Evolutionary conservation across 805 yeast species (phyloP).

Genomic region (Wickerhamiella occidentalis): DNA sequence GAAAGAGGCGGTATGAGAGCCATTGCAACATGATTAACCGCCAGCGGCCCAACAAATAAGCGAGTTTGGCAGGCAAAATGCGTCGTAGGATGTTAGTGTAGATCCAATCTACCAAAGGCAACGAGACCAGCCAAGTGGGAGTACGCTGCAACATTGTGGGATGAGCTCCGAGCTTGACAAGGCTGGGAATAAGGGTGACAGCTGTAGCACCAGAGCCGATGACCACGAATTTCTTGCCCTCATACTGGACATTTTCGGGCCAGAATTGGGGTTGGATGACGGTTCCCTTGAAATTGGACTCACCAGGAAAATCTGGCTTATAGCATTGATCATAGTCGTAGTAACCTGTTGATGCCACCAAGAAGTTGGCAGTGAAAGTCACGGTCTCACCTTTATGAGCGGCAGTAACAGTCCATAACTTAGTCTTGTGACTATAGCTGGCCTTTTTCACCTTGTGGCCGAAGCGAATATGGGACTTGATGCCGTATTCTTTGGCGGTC

Average conservation of each 20-base stretch:
- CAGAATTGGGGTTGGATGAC: constrained; percentile 10
- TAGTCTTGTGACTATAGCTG: not conserved
- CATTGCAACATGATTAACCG: constrained; percentile 5
- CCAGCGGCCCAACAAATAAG: constrained; percentile 7
- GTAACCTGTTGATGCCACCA: constrained; percentile 6
- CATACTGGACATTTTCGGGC: constrained; percentile 6
- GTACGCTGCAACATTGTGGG: constrained; percentile 12
- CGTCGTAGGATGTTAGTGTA: not conserved
- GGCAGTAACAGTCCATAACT: constrained; percentile 2
- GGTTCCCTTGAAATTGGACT: constrained; percentile 12
- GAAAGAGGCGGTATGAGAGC: constrained; percentile 4
- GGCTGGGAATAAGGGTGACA: constrained; percentile 8
- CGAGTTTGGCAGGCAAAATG: constrained; percentile 4
- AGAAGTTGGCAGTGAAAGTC: constrained; percentile 4
- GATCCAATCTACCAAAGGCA: constrained; percentile 5
- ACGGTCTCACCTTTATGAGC: not conserved
- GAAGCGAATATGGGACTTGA: not conserved
- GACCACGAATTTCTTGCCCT: constrained; percentile 9
- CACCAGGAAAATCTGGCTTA: constrained; percentile 4
- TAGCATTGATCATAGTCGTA: constrained; percentile 8
- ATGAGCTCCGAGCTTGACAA: constrained; percentile 9
- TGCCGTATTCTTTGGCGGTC: not conserved
- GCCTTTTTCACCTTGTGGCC: not conserved
- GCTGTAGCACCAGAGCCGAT: constrained; percentile 12
- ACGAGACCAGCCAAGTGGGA: constrained; percentile 7